Base-by-base conservation (phyloP, 2,329 filamentous ascomycete genomes). In the Penicillium digitatum region DNA sequence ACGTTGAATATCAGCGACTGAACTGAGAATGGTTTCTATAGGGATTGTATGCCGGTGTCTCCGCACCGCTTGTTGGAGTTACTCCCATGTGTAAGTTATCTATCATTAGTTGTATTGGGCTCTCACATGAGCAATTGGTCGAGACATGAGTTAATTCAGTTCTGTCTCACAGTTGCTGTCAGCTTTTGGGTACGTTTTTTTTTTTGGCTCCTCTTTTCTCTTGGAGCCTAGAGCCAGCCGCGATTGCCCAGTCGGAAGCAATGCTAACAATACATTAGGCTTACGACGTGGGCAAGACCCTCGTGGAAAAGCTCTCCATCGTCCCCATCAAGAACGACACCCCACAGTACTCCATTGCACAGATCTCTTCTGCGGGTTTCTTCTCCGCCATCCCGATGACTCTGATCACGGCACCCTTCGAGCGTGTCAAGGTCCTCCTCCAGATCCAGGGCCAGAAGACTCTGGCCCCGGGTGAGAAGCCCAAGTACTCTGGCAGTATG, bases 381-480 rank as follows among this genome's bases (percentile, higher is more conserved):
- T 95, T 99, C 83, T 95, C 90, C 70, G 94, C 94, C 58, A 88
- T 99, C 57, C 94, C 94, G 68, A 95, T 95, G 90, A 99, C 94
- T 4, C 77, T 90, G 75, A 96, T 99, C 78, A 97, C 94, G n/a
- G 94, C 94, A 5, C 94, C 94, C 58, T 97, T 99, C 73, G 94
- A 99, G 82, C 93, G 94, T 69, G 91, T 99, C 66, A 99, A 99
- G 78, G 93, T 99, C 53, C 91, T 99, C 61, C 87, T 99, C 1
- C 94, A 99, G 75, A 95, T 97, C 64, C 94, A 97, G 77, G 92
- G 91, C 69, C 91, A 96, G 76, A 91, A 92, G 76, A 78, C 82
- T 50, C 86, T 94, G 38, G 85, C 86, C 0, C 89, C 92, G 0
- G 93, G 92, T 69, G 88, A 96, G 78, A 95, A 96, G 76, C 92